Base-by-base conservation (phyloP, 805 yeast species). In the Candida pseudoglaebosa region DNA sequence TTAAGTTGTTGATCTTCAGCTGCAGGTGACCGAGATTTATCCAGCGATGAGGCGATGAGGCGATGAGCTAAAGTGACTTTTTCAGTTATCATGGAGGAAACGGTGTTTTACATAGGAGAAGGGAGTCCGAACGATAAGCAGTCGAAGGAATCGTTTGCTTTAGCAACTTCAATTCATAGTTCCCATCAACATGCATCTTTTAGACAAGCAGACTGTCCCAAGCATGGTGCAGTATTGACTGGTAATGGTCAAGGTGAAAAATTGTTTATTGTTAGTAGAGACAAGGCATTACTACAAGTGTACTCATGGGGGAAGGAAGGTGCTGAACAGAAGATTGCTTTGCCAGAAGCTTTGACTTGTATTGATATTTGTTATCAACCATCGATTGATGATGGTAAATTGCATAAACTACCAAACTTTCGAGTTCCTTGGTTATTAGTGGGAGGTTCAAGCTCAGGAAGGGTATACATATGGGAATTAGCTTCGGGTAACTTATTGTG, bases 381-480 rank as follows among this genome's bases (percentile, higher is more conserved):
- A 29, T 8, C 49, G 52, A 17, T 70, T 10, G 36, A 24, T 3
- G 20, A 24, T 4, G 5, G 12, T 56, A 47, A 46, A 5, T 24
- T 38, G 12, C 48, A 46, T 8, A 53, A 44, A 12, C 53, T 59
- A 15, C 72, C 79, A 4, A 60, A 54, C 32, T 74, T 70, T 54
- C 63, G 76, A 44, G 53, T 73, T 28, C 83, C 84, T 15, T 82
- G 84, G 73, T 54, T 85, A 28, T 59, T 93, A 18, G 82, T 79
- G 5, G 95, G 83, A 32, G 89, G 91, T 43, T 72, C 93, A 38
- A 55, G 67, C 42, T 53, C 82, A n/a, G 98, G 98, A 9, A 76
- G 80, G 47, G 45, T 93, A 12, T 84, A 84, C 53, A 59, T 90
- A 1, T 91, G 98, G 98, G 95, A 88, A 50, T 54, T 90, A 37